Conservation (phyloP, 2,329 filamentous ascomycete genomes). For the Fusarium pseudoanthophilum region DNA sequence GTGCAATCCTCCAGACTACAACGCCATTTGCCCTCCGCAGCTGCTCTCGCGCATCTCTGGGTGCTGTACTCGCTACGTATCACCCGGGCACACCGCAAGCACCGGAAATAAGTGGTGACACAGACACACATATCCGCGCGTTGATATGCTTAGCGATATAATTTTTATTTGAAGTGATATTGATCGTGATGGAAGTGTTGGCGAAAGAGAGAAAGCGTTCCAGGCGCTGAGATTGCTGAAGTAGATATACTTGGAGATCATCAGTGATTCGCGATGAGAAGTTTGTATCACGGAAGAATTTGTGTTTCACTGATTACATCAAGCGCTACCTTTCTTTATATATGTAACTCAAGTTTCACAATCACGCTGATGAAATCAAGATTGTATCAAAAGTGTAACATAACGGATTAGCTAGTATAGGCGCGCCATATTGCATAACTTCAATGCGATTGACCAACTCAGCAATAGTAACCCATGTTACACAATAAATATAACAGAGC, state of each 20-base stretch:
- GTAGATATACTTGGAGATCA: background rate
- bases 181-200: background rate
- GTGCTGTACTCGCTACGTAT: background rate
- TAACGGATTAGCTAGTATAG: background rate
- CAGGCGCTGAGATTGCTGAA: background rate
- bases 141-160: background rate
- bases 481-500: rapidly evolving
- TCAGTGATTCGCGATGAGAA: background rate
- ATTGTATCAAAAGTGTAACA: background rate
- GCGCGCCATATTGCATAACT: background rate
- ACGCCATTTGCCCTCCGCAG: background rate
- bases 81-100: background rate
- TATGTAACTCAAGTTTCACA: background rate
- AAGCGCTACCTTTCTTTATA: background rate
- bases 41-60: background rate
- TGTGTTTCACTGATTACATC: background rate
- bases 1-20: background rate
- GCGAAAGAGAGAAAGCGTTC: rapidly evolving
- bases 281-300: rapidly evolving
- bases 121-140: background rate
- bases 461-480: background rate
- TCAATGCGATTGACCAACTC: rapidly evolving
- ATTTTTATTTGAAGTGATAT: too few relatives aligned
- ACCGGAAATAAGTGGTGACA: background rate
- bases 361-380: background rate